phyloP scores from a whole-genome alignment of 2,329 filamentous ascomycete genomes.

The Trichoderma sp. region DNA sequence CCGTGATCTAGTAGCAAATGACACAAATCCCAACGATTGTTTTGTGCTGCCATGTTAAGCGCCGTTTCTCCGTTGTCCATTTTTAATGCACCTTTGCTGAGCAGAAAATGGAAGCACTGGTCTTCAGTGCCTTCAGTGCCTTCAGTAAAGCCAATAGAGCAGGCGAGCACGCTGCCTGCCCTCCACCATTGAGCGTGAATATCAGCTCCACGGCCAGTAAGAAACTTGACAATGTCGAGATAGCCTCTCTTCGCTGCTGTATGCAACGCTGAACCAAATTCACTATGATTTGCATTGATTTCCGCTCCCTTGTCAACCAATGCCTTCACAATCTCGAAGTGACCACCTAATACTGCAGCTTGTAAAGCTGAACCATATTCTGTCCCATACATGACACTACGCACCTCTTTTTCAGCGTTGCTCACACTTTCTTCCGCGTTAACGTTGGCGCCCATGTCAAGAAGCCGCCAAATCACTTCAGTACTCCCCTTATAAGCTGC shows the following conservation, averaged over 20 bases:
- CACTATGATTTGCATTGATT: not conserved
- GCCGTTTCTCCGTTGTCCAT: not conserved
- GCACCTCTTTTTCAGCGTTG: not conserved
- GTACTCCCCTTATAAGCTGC: not conserved
- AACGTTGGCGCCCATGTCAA: conserved; percentile 11
- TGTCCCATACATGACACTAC: not conserved
- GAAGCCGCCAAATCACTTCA: not conserved
- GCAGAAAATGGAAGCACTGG: not conserved
- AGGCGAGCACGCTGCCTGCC: not conserved
- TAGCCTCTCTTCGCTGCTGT: not conserved
- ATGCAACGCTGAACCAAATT: not conserved
- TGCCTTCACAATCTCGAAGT: not conserved
- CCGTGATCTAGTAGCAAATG: not conserved
- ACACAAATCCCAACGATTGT: not conserved
- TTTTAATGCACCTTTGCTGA: not conserved
- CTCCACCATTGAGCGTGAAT: not conserved
- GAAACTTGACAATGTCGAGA: not conserved
- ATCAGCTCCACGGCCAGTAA: not conserved
- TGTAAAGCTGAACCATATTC: not conserved
- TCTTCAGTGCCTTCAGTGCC: not conserved
- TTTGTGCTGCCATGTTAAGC: not conserved
- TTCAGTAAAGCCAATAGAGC: not conserved
- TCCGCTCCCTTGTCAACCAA: not conserved
- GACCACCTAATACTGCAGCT: not conserved
- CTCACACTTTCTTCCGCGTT: not conserved